Evolutionary conservation across 805 yeast genomes (phyloP).

Genomic region (Zygosaccharomyces bailii): DNA sequence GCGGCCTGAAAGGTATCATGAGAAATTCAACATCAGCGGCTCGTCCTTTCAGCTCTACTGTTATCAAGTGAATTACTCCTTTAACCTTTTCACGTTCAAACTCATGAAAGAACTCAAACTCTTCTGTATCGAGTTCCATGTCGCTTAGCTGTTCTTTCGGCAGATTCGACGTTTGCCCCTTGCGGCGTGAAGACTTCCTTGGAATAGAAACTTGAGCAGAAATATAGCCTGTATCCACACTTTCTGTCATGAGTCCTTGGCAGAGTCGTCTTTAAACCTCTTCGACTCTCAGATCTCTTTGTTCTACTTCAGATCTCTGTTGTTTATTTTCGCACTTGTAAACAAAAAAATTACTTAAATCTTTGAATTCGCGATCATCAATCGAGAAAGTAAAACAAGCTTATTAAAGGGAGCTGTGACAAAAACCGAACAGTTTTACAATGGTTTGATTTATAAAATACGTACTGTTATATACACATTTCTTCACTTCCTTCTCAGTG

Average conservation of each 20-base stretch:
- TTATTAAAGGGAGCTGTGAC: not conserved
- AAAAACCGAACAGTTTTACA: not conserved
- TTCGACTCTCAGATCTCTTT: not conserved
- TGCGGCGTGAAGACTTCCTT: not conserved
- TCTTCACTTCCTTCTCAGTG: not conserved
- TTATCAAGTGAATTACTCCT: slow-evolving; percentile 63
- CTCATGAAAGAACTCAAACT: slow-evolving; percentile 41
- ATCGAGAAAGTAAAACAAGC: not conserved
- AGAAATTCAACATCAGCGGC: slow-evolving; percentile 73
- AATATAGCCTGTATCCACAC: not conserved
- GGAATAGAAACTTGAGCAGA: not conserved
- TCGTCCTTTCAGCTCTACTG: slow-evolving; percentile 65
- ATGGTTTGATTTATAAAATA: not conserved
- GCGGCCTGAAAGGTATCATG: slow-evolving; percentile 73
- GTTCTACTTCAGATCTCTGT: slow-evolving; percentile 3
- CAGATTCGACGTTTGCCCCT: not conserved
- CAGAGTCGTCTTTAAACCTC: not conserved
- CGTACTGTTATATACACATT: not conserved
- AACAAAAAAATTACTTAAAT: slow-evolving; percentile 4
- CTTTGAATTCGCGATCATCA: not conserved
- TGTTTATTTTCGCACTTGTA: slow-evolving; percentile 5
- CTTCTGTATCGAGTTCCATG: slow-evolving; percentile 27
- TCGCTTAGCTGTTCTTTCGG: slow-evolving; percentile 1
- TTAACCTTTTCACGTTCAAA: slow-evolving; percentile 65
- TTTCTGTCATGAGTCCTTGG: not conserved